Conservation (phyloP, 352 stramenopile genomes). For the Globisporangium paroecandrum region DNA sequence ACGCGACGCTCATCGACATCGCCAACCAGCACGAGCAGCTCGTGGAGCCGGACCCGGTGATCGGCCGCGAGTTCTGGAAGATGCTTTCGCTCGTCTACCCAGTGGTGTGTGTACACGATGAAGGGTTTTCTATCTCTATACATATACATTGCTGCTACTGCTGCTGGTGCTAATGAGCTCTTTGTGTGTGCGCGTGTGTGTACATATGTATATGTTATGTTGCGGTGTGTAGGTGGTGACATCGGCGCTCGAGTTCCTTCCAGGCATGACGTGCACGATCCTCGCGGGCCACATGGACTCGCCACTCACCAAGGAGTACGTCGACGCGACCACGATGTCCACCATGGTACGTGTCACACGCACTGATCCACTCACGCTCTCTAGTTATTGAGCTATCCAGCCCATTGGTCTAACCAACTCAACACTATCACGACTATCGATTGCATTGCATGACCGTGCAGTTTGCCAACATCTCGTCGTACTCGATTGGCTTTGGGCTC, state of each 20-base stretch:
- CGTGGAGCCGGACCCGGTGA: conserved; percentile 20
- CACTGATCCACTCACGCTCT: neutral
- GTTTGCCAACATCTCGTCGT: conserved; percentile 72
- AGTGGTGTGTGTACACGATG: conserved; percentile 16
- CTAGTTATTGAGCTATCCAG: neutral
- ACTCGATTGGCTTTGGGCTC: conserved; percentile 58
- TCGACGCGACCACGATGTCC: conserved; percentile 50
- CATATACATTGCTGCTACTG: neutral
- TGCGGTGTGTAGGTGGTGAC: conserved; percentile 22
- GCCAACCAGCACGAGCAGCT: conserved; percentile 25
- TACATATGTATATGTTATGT: neutral
- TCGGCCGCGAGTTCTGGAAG: conserved; percentile 19
- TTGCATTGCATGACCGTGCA: conserved; percentile 13
- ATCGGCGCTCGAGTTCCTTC: conserved; percentile 49
- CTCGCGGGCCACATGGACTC: conserved; percentile 63
- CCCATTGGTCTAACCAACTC: no score
- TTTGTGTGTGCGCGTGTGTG: neutral
- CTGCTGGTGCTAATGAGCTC: neutral
- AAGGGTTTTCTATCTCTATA: neutral
- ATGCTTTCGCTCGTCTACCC: conserved; percentile 25
- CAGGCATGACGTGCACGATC: conserved; percentile 47
- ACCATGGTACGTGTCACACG: conserved; percentile 31
- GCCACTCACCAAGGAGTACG: conserved; percentile 49
- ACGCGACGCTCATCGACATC: conserved; percentile 15
- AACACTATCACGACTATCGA: no score